Conservation (phyloP, 208 protist species). For the Wallacemonas rigidus region DNA sequence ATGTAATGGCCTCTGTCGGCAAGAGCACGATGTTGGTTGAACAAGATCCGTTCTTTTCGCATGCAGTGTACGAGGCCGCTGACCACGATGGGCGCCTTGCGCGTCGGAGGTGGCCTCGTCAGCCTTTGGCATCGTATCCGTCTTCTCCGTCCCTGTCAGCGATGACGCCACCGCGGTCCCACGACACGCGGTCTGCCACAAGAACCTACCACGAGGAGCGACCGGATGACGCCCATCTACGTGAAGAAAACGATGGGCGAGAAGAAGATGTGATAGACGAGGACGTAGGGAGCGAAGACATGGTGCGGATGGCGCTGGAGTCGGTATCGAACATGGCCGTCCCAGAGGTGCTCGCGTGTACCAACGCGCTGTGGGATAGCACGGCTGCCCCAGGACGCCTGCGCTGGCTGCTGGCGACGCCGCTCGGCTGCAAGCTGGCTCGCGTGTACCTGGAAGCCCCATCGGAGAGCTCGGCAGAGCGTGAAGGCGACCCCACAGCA, state of each 20-base stretch:
- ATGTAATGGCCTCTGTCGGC: background rate
- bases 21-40: slow-evolving; percentile 7
- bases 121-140: too few relatives aligned
- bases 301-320: background rate
- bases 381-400: background rate
- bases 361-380: background rate
- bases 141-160: too few relatives aligned
- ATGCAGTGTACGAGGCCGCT: background rate
- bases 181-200: too few relatives aligned
- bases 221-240: background rate
- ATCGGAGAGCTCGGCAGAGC: background rate
- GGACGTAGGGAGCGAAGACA: background rate
- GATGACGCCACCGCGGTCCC: too few relatives aligned
- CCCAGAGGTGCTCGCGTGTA: background rate
- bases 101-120: too few relatives aligned
- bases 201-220: too few relatives aligned
- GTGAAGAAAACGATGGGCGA: background rate
- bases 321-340: slow-evolving; percentile 6
- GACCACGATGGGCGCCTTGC: background rate
- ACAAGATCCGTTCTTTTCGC: background rate
- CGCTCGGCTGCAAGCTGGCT: background rate
- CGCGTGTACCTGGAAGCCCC: background rate
- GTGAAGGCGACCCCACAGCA: background rate
- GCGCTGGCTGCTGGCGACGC: slow-evolving; percentile 6
- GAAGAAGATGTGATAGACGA: background rate